These are phyloP conservation scores for Aspergillus luchuensis DNA, from an alignment of 2,329 filamentous ascomycete genomes.

Conservation along the genomic window DNA sequence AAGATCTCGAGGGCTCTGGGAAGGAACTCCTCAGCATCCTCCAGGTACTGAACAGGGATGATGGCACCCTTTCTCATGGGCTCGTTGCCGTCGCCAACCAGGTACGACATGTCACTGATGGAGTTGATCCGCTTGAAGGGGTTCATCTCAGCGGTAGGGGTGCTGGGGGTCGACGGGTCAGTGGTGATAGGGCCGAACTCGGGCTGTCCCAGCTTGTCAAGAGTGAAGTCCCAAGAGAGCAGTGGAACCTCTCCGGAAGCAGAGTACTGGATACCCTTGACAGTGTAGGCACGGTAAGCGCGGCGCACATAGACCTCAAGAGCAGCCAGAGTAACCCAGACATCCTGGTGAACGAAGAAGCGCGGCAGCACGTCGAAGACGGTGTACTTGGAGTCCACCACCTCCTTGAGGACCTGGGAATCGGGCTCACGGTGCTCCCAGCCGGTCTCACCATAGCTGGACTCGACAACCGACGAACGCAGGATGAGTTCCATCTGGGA, in stretches of 20 bases:
- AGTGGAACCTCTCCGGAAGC: constrained; percentile 69
- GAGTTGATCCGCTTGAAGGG: constrained; percentile 84
- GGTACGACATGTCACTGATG: constrained; percentile 94
- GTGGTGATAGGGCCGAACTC: constrained; percentile 82
- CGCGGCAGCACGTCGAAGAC: constrained; percentile 94
- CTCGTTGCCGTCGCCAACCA: constrained; percentile 70
- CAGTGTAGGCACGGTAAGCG: constrained; percentile 91
- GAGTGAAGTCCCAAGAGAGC: constrained; percentile 92
- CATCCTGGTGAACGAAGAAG: constrained; percentile 93
- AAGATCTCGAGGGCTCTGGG: constrained; percentile 82
- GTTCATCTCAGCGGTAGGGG: constrained; percentile 63
- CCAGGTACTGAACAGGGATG: constrained; percentile 87
- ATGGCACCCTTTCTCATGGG: constrained; percentile 90
- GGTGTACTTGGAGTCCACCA: constrained; percentile 97
- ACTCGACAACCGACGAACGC: constrained; percentile 91
- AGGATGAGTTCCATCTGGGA: constrained; percentile 99
- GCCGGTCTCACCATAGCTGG: constrained; percentile 94
- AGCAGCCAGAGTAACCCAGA: constrained; percentile 90
- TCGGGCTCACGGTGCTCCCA: constrained; percentile 95
- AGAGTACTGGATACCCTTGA: constrained; percentile 87
- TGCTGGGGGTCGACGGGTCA: constrained; percentile 80
- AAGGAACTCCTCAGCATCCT: constrained; percentile 88
- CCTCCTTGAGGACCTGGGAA: constrained; percentile 89
- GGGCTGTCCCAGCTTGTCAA: constrained; percentile 88
- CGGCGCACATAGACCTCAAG: constrained; percentile 95